Conservation (phyloP, 768 basidiomycete species). For the Harrya chromipes region DNA sequence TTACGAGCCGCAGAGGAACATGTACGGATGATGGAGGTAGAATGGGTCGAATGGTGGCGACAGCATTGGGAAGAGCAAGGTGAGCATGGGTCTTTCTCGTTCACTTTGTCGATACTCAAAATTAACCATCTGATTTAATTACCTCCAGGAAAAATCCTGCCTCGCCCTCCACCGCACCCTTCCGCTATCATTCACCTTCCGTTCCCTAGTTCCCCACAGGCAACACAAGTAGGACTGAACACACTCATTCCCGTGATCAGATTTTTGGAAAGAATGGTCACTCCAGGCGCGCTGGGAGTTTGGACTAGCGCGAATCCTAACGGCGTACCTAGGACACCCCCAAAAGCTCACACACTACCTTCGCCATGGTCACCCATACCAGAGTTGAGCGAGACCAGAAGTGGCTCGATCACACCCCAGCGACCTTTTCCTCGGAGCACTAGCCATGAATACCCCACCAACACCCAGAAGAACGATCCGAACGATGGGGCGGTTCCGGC, state of each 20-base stretch:
- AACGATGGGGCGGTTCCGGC: conserved; percentile 4
- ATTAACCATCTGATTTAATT: conserved; percentile 2
- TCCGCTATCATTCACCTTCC: conserved; percentile 70
- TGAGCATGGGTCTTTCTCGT: not conserved
- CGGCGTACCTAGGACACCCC: conserved; percentile 8
- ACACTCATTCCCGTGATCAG: conserved; percentile 60
- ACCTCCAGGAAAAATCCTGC: conserved; percentile 34
- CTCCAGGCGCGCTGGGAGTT: conserved; percentile 36
- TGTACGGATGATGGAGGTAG: conserved; percentile 56
- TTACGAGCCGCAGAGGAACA: conserved; percentile 77
- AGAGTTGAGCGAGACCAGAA: conserved; percentile 15
- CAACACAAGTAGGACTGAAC: conserved; percentile 50
- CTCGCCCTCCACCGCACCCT: conserved; percentile 69
- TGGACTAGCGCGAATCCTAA: conserved; percentile 8
- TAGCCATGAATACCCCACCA: conserved; percentile 17
- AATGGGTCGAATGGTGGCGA: conserved; percentile 53
- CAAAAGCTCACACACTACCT: conserved; percentile 8
- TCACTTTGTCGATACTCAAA: not conserved
- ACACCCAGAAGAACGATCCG: conserved; percentile 11
- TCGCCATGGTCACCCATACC: conserved; percentile 19
- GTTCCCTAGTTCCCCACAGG: conserved; percentile 67
- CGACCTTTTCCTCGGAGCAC: not conserved
- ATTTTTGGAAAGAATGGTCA: conserved; percentile 65
- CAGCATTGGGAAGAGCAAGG: conserved; percentile 22
- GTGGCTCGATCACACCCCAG: conserved; percentile 19